phyloP scores from a whole-genome alignment of 1,284 basidiomycete species.

The Testicularia cyperi region DNA sequence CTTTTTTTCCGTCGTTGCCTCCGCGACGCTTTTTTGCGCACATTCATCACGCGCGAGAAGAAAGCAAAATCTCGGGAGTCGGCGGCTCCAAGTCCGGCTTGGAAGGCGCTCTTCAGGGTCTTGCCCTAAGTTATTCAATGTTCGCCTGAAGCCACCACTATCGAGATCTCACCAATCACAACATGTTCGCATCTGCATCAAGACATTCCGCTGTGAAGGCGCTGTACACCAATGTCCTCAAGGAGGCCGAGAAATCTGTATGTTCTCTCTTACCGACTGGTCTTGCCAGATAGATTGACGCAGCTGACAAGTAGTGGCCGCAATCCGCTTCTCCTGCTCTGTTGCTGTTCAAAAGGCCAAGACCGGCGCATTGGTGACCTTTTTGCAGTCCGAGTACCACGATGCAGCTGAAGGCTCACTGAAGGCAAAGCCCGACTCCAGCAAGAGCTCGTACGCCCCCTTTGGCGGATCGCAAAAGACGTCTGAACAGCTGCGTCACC shows the following conservation, averaged over 20 bases:
- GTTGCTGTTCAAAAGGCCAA: conserved; percentile 6
- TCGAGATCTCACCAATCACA: too few species aligned
- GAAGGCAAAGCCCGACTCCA: background rate
- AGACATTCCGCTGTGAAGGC: conserved; percentile 14
- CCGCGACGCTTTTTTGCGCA: too few species aligned
- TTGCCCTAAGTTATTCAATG: too few species aligned
- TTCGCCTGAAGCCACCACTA: too few species aligned
- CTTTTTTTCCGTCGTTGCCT: too few species aligned
- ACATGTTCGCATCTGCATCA: conserved; percentile 22
- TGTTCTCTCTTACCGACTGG: too few species aligned
- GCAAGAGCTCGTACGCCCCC: conserved; percentile 4
- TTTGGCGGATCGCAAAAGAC: conserved; percentile 22
- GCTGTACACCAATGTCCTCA: conserved; percentile 22
- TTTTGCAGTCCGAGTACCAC: conserved; percentile 19
- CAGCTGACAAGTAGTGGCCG: background rate
- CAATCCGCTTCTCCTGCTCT: background rate
- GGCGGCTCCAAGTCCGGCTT: too few species aligned
- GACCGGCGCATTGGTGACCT: conserved; percentile 20
- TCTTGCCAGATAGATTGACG: background rate
- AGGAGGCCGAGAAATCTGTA: conserved; percentile 21
- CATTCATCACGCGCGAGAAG: too few species aligned
- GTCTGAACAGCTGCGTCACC: conserved; percentile 11
- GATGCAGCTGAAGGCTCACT: conserved; percentile 1
- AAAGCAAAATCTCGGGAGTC: too few species aligned
- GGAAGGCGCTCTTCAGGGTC: too few species aligned